Percentiles rank a stretch among this genome's conserved stretches.
phyloP scores from a whole-genome alignment of 129 eudicot genomes.

The Chrysanthemum lavandulifolium region DNA sequence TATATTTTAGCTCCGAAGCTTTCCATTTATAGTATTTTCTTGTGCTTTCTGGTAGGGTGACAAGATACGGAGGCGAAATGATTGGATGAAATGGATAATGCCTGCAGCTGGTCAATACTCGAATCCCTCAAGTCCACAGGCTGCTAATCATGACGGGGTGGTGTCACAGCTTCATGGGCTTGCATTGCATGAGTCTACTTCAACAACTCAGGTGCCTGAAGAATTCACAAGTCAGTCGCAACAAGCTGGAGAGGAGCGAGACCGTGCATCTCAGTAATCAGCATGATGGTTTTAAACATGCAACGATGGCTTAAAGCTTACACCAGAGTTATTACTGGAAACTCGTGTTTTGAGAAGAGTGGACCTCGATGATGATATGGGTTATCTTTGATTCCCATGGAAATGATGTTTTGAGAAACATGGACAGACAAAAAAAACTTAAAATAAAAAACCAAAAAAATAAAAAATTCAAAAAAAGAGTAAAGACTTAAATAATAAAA shows the following conservation, averaged over 20 bases:
- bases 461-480: background rate
- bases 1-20: background rate
- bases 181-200: conserved; percentile 31
- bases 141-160: conserved; percentile 34
- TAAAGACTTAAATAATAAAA: conserved; percentile 15
- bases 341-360: conserved; percentile 29
- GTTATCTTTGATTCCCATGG: conserved; percentile 37
- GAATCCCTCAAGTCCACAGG: conserved; percentile 42
- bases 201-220: conserved; percentile 29
- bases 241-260: conserved; percentile 25
- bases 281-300: conserved; percentile 28
- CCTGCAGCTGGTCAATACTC: conserved; percentile 38
- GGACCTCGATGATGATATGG: conserved; percentile 39
- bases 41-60: conserved; percentile 34
- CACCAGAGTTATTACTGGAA: conserved; percentile 18
- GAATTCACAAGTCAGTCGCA: conserved; percentile 30
- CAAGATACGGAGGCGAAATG: conserved; percentile 53
- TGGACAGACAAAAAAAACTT: conserved; percentile 26
- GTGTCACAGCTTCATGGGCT: conserved; percentile 37
- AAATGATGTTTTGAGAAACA: conserved; percentile 37
- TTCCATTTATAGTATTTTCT: background rate
- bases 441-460: conserved; percentile 12
- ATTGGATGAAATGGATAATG: conserved; percentile 60
- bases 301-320: conserved; percentile 32
- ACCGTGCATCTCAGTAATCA: conserved; percentile 14